Percentiles rank a stretch among this genome's conserved stretches.
Conservation (phyloP, 2,329 filamentous ascomycete genomes). For the Xylaria digitata region DNA sequence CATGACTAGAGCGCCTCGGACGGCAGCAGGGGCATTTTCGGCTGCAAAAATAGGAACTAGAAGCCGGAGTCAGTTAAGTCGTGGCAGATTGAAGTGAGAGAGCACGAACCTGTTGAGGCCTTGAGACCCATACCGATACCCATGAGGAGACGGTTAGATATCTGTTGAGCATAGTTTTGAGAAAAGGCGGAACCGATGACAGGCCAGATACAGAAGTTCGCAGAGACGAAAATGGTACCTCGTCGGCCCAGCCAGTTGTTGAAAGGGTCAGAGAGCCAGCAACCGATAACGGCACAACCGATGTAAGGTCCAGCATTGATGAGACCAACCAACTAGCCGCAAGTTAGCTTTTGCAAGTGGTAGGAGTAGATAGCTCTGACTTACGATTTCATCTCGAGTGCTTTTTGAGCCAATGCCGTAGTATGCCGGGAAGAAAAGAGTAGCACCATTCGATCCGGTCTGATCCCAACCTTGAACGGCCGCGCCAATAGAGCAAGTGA, state of each 20-base stretch:
- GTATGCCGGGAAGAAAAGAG: slow-evolving; percentile 67
- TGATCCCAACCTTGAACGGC: slow-evolving; percentile 79
- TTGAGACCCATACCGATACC: slow-evolving; percentile 84
- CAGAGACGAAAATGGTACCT: slow-evolving; percentile 75
- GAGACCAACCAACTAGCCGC: slow-evolving; percentile 62
- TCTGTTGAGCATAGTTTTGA: slow-evolving; percentile 76
- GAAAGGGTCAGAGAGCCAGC: slow-evolving; percentile 69
- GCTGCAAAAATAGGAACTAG: slow-evolving; percentile 79
- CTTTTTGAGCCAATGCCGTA: slow-evolving; percentile 60
- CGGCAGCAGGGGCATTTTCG: slow-evolving; percentile 75
- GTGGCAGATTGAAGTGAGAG: background rate
- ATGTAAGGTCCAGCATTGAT: slow-evolving; percentile 64
- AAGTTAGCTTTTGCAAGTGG: slow-evolving; percentile 33
- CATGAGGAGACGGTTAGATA: slow-evolving; percentile 76
- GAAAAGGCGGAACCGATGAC: slow-evolving; percentile 78
- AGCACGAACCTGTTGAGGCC: slow-evolving; percentile 65
- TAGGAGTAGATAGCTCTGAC: slow-evolving; percentile 43
- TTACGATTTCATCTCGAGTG: slow-evolving; percentile 47
- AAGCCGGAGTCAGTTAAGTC: slow-evolving; percentile 16
- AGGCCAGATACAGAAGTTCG: slow-evolving; percentile 76
- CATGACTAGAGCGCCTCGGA: slow-evolving; percentile 83
- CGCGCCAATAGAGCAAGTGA: slow-evolving; percentile 75
- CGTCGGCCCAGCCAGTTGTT: slow-evolving; percentile 73
- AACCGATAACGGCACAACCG: slow-evolving; percentile 62
- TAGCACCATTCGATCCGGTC: slow-evolving; percentile 72